These are phyloP conservation scores for Pseudoturritis turrita DNA, from an alignment of 345 rosid genomes.

Conservation along the genomic window DNA sequence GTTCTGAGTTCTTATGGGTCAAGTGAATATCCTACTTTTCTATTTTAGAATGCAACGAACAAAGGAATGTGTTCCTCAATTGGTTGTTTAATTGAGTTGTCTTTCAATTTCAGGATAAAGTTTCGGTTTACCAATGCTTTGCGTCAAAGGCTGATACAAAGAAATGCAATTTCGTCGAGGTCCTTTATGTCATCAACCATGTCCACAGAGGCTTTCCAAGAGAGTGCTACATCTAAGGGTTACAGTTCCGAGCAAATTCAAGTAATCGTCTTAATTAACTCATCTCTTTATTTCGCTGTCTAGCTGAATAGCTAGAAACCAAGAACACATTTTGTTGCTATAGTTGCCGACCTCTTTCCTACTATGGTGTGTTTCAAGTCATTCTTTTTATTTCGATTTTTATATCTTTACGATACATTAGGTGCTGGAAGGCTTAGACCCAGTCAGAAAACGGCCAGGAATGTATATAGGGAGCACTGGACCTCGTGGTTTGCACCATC, in stretches of 20 bases:
- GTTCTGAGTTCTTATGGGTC: neutral
- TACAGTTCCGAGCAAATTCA: constrained; percentile 93
- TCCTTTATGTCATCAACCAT: constrained; percentile 63
- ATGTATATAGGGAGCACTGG: constrained; percentile 99
- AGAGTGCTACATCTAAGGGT: constrained; percentile 45
- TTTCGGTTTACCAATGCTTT: constrained; percentile 35
- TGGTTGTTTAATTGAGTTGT: neutral
- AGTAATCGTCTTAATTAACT: constrained; percentile 32
- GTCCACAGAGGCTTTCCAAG: constrained; percentile 55
- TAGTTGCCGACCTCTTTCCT: neutral
- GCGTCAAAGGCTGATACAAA: constrained; percentile 29
- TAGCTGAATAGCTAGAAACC: neutral
- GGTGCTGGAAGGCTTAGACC: constrained; percentile 97
- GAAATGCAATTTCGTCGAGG: constrained; percentile 41
- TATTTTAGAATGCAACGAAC: neutral
- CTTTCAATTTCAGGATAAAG: constrained; percentile 40
- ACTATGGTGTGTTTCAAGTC: neutral
- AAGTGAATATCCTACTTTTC: neutral
- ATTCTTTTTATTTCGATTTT: neutral
- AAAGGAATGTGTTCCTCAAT: neutral
- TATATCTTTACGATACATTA: constrained; percentile 10
- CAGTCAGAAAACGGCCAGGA: constrained; percentile 97
- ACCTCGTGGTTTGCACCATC: constrained; percentile 95
- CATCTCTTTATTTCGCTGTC: neutral
- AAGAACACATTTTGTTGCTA: neutral